Conservation (phyloP, 306 rosid genomes). For the Prosopis cineraria region DNA sequence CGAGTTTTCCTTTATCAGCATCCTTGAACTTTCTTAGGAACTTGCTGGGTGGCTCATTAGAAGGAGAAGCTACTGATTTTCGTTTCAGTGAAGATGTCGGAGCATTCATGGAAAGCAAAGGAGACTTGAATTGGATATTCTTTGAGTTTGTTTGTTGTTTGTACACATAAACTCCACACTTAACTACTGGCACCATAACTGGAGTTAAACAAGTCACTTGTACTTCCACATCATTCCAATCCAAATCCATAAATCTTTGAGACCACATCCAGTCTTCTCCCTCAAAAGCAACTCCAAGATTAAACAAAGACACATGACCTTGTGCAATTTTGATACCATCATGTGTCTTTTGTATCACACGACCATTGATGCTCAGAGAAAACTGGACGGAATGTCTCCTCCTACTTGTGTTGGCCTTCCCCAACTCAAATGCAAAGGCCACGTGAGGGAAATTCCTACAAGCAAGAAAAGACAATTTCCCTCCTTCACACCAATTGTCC, state of each 20-base stretch:
- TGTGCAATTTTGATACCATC: not conserved
- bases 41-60: not conserved
- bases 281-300: not conserved
- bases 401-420: not conserved
- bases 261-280: not conserved
- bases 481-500: not conserved
- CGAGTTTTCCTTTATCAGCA: not conserved
- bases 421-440: not conserved
- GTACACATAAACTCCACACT: not conserved
- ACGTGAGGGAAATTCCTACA: not conserved
- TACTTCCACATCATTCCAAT: not conserved
- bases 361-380: not conserved
- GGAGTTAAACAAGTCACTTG: not conserved
- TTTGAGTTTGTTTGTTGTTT: not conserved
- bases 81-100: not conserved
- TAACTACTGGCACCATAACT: not conserved
- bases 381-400: not conserved
- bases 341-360: not conserved
- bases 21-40: not conserved
- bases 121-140: not conserved
- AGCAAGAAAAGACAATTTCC: not conserved
- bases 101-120: not conserved
- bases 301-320: constrained; percentile 8
- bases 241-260: not conserved
- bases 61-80: not conserved